Percentiles rank a stretch among this genome's conserved stretches.
phyloP scores from a whole-genome alignment of 192 early-diverging fungal genomes.

The Ramicandelaber brevisporus region DNA sequence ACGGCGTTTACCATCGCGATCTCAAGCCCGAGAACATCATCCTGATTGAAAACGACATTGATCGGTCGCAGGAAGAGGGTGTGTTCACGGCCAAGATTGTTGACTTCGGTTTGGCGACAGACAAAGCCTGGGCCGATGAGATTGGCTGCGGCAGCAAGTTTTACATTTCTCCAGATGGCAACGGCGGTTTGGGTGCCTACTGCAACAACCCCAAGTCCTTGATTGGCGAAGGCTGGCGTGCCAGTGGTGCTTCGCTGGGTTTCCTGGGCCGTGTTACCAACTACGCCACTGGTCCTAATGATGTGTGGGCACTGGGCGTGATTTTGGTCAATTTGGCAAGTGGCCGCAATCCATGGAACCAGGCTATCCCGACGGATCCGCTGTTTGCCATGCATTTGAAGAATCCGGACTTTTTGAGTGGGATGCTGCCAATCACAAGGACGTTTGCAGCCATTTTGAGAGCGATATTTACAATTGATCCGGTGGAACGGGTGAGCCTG shows the following conservation, averaged over 20 bases:
- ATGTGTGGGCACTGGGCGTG: constrained; percentile 74
- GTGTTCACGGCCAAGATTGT: constrained; percentile 63
- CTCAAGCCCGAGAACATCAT: constrained; percentile 84
- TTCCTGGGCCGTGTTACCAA: constrained; percentile 19
- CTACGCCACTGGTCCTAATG: constrained; percentile 46
- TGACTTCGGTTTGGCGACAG: constrained; percentile 80
- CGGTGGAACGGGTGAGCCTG: constrained; percentile 23
- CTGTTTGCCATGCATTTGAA: constrained; percentile 44
- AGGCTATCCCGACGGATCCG: constrained; percentile 39
- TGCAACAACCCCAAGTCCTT: too few relatives aligned
- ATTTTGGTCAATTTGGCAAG: constrained; percentile 71
- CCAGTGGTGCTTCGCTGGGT: too few relatives aligned
- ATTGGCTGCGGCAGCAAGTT: constrained; percentile 67
- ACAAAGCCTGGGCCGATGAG: constrained; percentile 39
- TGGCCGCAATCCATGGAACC: constrained; percentile 61
- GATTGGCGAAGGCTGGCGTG: too few relatives aligned
- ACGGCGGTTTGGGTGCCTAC: constrained; percentile 22
- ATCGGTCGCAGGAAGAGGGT: too few relatives aligned
- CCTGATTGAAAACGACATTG: constrained; percentile 15
- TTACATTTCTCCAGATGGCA: constrained; percentile 74
- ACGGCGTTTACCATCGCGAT: constrained; percentile 75
- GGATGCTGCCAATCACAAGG: constrained; percentile 34
- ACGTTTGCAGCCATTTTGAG: constrained; percentile 40
- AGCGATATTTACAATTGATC: constrained; percentile 43
- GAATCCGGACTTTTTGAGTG: constrained; percentile 30